Evolutionary conservation across 148 eudicot species (phyloP), one percentile per base, ranked within the genome.

Genomic region (Rheum nobile): DNA sequence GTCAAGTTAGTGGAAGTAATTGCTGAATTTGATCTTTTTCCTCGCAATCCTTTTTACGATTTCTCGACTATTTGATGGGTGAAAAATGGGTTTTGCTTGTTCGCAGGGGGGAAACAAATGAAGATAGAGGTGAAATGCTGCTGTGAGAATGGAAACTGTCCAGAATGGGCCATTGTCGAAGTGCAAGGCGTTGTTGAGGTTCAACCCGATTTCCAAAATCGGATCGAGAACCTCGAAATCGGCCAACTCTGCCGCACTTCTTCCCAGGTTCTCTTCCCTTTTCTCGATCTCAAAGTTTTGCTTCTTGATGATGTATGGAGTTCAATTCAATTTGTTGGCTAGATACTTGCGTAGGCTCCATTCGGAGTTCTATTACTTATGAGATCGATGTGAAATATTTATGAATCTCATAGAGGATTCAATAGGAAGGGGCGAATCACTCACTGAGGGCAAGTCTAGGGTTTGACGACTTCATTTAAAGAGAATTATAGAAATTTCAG

Each of bases 101-200:
- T 34, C 4, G 21, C 21, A 48, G 54, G 21, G 24, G 77, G 72
- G 35, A 21, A n/a, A 32, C 63, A 37, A 8, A 88, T 86, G 90
- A 76, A 69, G 72, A 91, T 94, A 34, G 73, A 83, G 71, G 83
- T 94, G 75, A 91, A 88, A 79, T 94, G 98, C 74, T 88, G 85
- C 6, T 94, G 98, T 47, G 97, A 89, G 14, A 91, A 88, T 75
- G 79, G 72, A 3, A 83, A 84, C 26, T 94, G 98, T 78, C 81
- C 78, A 48, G 98, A 94, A 84, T 94, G 98, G 98, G 98, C 97
- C 6, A 79, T 94, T 1, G 84, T 94, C 32, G 98, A 94, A 75
- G 61, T 94, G 24, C 98, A 94, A 79, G 98, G 98, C 44, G 85
- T 86, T 7, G 79, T 94, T 75, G 98, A 94, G 82, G 84, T 84